Base-by-base conservation (phyloP, 116 monocot species). In the Thalassia testudinum region DNA sequence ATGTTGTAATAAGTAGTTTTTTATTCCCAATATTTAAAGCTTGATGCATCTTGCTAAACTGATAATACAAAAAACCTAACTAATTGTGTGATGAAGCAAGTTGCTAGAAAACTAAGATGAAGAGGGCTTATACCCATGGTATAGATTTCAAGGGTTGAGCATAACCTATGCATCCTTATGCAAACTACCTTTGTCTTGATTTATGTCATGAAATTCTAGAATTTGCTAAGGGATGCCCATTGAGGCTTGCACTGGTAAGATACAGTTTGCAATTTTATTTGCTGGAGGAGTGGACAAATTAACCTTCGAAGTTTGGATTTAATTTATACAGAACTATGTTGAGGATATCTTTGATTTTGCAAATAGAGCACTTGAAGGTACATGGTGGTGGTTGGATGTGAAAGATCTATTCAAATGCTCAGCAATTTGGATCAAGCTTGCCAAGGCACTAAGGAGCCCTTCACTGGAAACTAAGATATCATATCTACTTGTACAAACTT, bases 361-460 rank as follows among this genome's bases (percentile, higher is more conserved):
- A 7, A 81, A 93, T 62, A 77, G 78, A 58, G 87, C 93, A 37
- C 78, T 93, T 59, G 93, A 84, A 68, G 93, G 93, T 21, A 77
- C 42, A 27, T 72, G 78, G 1, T 93, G 93, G 93, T 93, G 93
- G 93, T 72, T 93, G 42, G 67, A 30, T 42, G 87, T 87, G 8
- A 84, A 93, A 57, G 93, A 87, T 71, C 93, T 87, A 20, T 87
- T 93, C 62, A 84, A 93, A 67, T 93, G 81, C 53, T 73, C 87
- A 66, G 84, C 87, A 53, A 81, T 84, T 64, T 93, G 93, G 45
- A 81, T 93, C 42, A 84, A 87, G 70, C 77, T 93, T 53, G 64
- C 87, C 42, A 87, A 93, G 60, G 87, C 93, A 56, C 76, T 93
- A 60, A 84, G 87, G 57, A 93, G 93, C 67, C 62, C 81, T 11